A percentile compares a stretch with the other conserved stretches of the same genome.
phyloP scores from a whole-genome alignment of 2,329 filamentous ascomycete genomes.

The Chalara sp. region DNA sequence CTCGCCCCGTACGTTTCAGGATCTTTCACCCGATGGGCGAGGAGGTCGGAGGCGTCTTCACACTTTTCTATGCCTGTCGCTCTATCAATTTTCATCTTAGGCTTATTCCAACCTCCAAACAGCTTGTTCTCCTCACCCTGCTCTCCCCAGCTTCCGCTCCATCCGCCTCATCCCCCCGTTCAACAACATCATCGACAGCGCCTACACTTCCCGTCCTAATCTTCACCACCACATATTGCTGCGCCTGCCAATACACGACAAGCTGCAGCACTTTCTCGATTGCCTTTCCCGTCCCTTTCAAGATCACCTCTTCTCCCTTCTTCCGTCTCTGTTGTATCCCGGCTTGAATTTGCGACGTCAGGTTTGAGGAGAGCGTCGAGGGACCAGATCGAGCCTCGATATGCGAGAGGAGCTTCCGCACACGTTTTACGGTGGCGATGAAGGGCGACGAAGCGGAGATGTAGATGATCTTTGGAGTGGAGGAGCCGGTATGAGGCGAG shows the following conservation, averaged over 20 bases:
- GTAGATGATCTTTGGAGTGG: constrained; percentile 23
- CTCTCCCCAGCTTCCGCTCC: constrained; percentile 14
- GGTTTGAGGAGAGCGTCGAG: constrained; percentile 8
- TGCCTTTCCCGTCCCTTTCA: constrained; percentile 27
- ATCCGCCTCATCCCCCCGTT: constrained; percentile 6
- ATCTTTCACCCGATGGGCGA: no score
- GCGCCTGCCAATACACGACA: constrained; percentile 19
- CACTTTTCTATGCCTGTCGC: no score
- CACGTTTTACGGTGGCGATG: constrained; percentile 24
- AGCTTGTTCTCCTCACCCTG: constrained; percentile 22
- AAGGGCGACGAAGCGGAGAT: constrained; percentile 23
- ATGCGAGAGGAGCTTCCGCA: constrained; percentile 18
- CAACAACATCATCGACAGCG: constrained; percentile 27
- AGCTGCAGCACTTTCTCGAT: constrained; percentile 23
- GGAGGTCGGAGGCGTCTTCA: no score
- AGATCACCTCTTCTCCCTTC: constrained; percentile 20
- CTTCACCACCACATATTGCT: constrained; percentile 21
- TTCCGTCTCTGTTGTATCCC: constrained; percentile 10
- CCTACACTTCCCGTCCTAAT: constrained; percentile 26
- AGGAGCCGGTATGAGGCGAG: constrained; percentile 12
- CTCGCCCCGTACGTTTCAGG: no score
- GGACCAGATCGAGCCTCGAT: constrained; percentile 20
- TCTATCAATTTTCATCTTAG: constrained; percentile 10
- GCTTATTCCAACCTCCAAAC: constrained; percentile 22
- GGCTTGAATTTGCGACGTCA: constrained; percentile 12